Conservation (phyloP, 2,329 filamentous ascomycete species). For the Epichloe gansuensis region DNA sequence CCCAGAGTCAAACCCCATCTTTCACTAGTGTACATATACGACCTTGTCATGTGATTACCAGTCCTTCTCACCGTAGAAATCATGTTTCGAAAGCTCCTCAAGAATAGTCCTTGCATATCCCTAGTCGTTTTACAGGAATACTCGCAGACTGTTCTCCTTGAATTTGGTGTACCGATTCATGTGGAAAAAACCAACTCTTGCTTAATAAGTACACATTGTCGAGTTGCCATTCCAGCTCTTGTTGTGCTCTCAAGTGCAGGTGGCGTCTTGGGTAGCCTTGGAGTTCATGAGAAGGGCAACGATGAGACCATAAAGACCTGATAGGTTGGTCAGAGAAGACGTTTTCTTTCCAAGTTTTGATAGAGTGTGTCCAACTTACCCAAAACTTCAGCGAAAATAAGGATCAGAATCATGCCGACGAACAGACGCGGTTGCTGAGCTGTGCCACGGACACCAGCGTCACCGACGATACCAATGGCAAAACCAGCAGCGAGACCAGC, state of each 20-base stretch:
- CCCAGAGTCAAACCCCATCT: constrained; percentile 27
- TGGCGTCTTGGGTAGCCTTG: constrained; percentile 55
- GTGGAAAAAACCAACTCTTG: constrained; percentile 13
- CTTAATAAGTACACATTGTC: constrained; percentile 24
- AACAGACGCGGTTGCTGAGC: constrained; percentile 77
- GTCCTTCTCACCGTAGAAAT: not conserved
- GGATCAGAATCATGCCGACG: constrained; percentile 96
- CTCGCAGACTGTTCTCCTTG: constrained; percentile 12
- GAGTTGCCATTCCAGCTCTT: constrained; percentile 14
- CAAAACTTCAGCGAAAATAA: constrained; percentile 99
- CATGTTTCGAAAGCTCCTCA: constrained; percentile 1
- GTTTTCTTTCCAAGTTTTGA: not conserved
- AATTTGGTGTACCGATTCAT: constrained; percentile 12
- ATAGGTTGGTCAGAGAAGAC: constrained; percentile 12
- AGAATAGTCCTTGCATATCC: constrained; percentile 4
- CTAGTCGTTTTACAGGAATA: constrained; percentile 5
- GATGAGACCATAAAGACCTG: constrained; percentile 97
- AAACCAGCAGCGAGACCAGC: constrained; percentile 76
- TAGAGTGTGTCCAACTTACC: constrained; percentile 42
- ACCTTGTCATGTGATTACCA: constrained; percentile 9
- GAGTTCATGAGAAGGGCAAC: constrained; percentile 99
- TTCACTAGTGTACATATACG: constrained; percentile 40
- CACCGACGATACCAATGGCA: constrained; percentile 78
- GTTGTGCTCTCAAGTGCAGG: constrained; percentile 28
- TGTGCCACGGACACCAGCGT: constrained; percentile 77